Evolutionary conservation across 768 basidiomycete species (phyloP).

Genomic region (Tulasnella sp.): DNA sequence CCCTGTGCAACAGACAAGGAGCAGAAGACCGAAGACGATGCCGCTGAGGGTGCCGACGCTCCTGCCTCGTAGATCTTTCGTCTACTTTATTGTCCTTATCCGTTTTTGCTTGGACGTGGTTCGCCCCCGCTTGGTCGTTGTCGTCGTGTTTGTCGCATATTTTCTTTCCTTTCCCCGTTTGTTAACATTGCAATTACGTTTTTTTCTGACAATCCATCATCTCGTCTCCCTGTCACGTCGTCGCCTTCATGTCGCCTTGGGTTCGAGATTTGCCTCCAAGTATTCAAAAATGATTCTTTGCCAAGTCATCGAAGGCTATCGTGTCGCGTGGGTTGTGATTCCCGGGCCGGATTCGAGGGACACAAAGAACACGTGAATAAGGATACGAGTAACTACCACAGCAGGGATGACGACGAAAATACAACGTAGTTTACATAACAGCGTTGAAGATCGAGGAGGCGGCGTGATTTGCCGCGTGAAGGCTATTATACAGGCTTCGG

Average conservation of each 20-base stretch:
- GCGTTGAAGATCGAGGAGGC: not conserved
- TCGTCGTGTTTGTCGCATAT: not conserved
- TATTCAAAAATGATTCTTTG: not conserved
- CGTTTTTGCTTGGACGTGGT: not conserved
- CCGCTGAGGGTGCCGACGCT: not conserved
- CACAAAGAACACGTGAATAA: not conserved
- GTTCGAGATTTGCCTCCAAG: not conserved
- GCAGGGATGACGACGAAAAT: not conserved
- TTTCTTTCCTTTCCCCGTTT: not conserved
- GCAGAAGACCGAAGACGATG: conserved; percentile 1
- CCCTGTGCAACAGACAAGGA: not conserved
- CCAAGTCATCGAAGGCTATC: not conserved
- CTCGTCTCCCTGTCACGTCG: not conserved
- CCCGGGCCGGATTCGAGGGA: not conserved
- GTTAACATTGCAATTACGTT: not conserved
- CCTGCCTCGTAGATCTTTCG: conserved; percentile 1
- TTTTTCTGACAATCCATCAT: not conserved
- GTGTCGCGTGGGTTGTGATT: not conserved
- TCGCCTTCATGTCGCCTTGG: not conserved
- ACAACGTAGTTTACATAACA: not conserved
- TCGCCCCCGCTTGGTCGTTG: not conserved
- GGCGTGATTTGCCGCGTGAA: not conserved
- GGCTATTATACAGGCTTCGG: not conserved
- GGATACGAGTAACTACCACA: not conserved
- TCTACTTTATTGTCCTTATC: not conserved